Base-by-base conservation (phyloP, 805 yeast genomes). In the Suhomyces emberorum region DNA sequence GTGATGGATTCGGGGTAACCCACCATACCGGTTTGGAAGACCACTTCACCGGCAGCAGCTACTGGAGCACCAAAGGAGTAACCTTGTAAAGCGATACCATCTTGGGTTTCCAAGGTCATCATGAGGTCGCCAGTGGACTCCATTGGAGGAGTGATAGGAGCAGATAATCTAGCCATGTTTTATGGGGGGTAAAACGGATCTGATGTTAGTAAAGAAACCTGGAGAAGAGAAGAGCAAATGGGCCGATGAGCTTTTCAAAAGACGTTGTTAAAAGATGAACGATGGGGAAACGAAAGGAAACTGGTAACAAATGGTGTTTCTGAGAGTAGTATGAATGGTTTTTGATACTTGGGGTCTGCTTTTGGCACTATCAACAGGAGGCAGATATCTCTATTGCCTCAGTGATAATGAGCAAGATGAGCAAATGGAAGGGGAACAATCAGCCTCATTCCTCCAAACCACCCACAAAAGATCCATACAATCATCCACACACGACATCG, bases 11-110 rank as follows among this genome's bases (percentile, higher is more conserved):
- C 98, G 28, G 98, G 98, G 63, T 93, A 93, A 44, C 98, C 98
- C 51, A 93, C 98, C 96, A 93, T 89, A 72, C 98, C 98, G 46
- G 98, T 93, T 69, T 95, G 98, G 79, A 93, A 93, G 43, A 93
- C 98, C 54, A 95, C 79, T 70, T 93, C 98, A 76, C 98, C 98
- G 39, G 98, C 95, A 39, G 81, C 79, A 17, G 95, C 63, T 42
- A 74, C 78, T 44, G 82, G 82, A 38, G 98, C 96, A 74, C 98
- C 98, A 55, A 93, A 93, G 15, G 98, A 91, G 70, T 84, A 88
- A 68, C 98, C 98, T 67, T 88, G 93, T 52, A 91, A 74, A 40
- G 81, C 77, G 46, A 79, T 64, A 50, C 96, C 96, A 61, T 86
- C 88, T 52, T 84, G 83, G 51, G 93, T 77, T 67, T 89, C 95